A percentile compares a stretch with the other conserved stretches of the same genome.
These are phyloP conservation scores for Ceratocystis huliohia DNA, from an alignment of 2,329 filamentous ascomycete genomes.

Conservation along the genomic window DNA sequence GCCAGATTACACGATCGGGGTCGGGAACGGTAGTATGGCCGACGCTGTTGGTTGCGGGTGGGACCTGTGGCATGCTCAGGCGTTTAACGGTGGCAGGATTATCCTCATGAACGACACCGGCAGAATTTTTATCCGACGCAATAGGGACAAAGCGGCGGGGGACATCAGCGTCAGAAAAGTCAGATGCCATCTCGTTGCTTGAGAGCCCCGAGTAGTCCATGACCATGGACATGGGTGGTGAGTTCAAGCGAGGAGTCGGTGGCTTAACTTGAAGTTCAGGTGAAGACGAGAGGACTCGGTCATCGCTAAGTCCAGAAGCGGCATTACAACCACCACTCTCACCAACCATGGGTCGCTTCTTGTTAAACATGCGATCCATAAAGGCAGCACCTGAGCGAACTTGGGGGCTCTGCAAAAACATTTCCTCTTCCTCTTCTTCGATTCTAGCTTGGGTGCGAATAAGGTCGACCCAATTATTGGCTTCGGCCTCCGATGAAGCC, in stretches of 20 bases:
- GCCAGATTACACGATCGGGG: conserved; percentile 81
- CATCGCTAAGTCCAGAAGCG: conserved; percentile 25
- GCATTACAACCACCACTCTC: conserved; percentile 20
- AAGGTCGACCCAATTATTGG: conserved; percentile 71
- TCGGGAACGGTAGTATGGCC: conserved; percentile 42
- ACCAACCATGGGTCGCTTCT: conserved; percentile 6
- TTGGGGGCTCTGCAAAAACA: conserved; percentile 57
- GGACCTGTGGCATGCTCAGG: conserved; percentile 8
- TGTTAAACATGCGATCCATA: conserved; percentile 20
- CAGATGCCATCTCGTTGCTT: conserved; percentile 60
- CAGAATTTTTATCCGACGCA: conserved; percentile 35
- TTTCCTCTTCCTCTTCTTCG: conserved; percentile 77
- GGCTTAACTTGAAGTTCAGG: conserved; percentile 42
- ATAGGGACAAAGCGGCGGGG: conserved; percentile 27
- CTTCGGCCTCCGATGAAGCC: conserved; percentile 58
- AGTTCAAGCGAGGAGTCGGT: conserved; percentile 28
- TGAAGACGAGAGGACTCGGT: conserved; percentile 43
- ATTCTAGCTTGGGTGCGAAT: conserved; percentile 71
- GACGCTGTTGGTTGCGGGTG: background rate
- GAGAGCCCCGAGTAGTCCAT: conserved; percentile 52
- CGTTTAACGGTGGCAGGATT: conserved; percentile 18
- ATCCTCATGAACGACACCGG: conserved; percentile 30
- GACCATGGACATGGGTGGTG: conserved; percentile 47
- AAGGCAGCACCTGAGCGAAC: conserved; percentile 29
- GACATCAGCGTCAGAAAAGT: conserved; percentile 62